A percentile compares a stretch with the other conserved stretches of the same genome.
These are phyloP conservation scores for Cairneyella variabilis DNA, from an alignment of 495 filamentous ascomycete species.

Conservation along the genomic window DNA sequence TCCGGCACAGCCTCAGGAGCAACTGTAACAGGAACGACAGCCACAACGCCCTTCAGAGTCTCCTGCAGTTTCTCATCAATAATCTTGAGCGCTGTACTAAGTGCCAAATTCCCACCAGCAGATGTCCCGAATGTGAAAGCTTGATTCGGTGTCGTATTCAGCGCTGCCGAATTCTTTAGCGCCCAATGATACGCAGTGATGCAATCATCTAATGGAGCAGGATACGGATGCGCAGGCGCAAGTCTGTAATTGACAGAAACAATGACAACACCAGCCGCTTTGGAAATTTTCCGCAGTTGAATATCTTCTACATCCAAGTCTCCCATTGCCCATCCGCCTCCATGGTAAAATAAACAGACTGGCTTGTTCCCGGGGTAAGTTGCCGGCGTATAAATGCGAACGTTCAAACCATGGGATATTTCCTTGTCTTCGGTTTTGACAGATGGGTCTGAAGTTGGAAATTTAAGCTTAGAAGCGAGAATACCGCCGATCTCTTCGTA, in stretches of 20 bases:
- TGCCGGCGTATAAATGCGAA: slow-evolving; percentile 6
- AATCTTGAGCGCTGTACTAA: slow-evolving; percentile 3
- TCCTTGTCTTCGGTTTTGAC: slow-evolving; percentile 12
- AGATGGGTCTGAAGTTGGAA: slow-evolving; percentile 6
- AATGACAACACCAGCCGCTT: slow-evolving; percentile 10
- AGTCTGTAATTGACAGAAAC: slow-evolving; percentile 27
- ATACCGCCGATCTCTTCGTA: not conserved
- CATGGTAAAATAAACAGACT: slow-evolving; percentile 10
- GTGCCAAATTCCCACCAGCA: slow-evolving; percentile 7
- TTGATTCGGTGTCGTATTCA: slow-evolving; percentile 9
- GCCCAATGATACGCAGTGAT: slow-evolving; percentile 17
- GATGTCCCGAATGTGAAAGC: slow-evolving; percentile 1
- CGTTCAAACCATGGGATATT: slow-evolving; percentile 2
- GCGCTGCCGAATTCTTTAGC: not conserved
- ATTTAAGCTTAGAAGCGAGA: slow-evolving; percentile 10
- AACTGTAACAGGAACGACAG: slow-evolving; percentile 6
- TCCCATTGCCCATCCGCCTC: slow-evolving; percentile 17
- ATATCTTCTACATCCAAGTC: slow-evolving; percentile 8
- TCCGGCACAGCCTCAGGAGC: not conserved
- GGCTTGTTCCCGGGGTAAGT: slow-evolving; percentile 10
- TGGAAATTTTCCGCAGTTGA: not conserved
- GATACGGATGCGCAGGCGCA: slow-evolving; percentile 24
- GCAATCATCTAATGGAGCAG: slow-evolving; percentile 22
- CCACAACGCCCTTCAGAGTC: slow-evolving; percentile 8
- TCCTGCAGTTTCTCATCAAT: slow-evolving; percentile 5